A percentile compares a stretch with the other conserved stretches of the same genome.
Conservation (phyloP, 2,329 filamentous ascomycete species). For the Chaetomium globosum region DNA sequence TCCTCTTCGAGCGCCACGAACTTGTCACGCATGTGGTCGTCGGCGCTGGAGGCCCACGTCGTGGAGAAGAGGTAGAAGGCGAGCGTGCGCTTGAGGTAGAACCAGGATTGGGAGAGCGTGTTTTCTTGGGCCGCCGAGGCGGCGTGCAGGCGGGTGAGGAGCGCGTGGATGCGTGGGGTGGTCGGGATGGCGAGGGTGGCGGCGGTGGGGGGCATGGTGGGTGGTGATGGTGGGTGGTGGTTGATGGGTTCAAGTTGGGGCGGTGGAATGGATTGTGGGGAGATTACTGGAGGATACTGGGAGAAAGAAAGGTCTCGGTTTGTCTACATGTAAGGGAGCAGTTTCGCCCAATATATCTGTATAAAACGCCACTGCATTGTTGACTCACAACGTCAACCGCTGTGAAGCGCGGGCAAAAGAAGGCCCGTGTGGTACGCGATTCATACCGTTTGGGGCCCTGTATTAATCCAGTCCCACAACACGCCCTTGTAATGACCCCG, state of each 20-base stretch:
- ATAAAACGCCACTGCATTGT: neutral
- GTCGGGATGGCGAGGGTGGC: constrained; percentile 3
- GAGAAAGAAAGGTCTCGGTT: neutral
- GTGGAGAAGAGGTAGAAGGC: constrained; percentile 16
- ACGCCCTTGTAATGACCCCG: neutral
- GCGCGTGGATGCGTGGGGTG: constrained; percentile 15
- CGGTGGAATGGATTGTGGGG: no score
- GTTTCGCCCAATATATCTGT: neutral
- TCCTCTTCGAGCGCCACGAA: constrained; percentile 63
- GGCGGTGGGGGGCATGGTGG: neutral
- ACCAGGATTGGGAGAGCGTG: constrained; percentile 18
- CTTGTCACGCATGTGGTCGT: constrained; percentile 46
- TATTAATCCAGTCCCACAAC: neutral
- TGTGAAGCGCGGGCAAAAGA: neutral
- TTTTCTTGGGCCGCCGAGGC: constrained; percentile 20
- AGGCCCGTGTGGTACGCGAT: neutral
- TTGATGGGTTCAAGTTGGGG: no score
- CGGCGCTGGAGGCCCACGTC: constrained; percentile 10
- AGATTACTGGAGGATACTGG: neutral
- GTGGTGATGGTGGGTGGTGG: no score
- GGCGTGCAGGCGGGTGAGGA: constrained; percentile 21
- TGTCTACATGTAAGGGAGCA: neutral
- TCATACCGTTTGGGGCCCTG: neutral
- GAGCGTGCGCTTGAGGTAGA: constrained; percentile 22
- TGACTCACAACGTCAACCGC: neutral